These are phyloP conservation scores for Rhizopus delemar DNA, from an alignment of 371 early-diverging fungal genomes.

Conservation along the genomic window DNA sequence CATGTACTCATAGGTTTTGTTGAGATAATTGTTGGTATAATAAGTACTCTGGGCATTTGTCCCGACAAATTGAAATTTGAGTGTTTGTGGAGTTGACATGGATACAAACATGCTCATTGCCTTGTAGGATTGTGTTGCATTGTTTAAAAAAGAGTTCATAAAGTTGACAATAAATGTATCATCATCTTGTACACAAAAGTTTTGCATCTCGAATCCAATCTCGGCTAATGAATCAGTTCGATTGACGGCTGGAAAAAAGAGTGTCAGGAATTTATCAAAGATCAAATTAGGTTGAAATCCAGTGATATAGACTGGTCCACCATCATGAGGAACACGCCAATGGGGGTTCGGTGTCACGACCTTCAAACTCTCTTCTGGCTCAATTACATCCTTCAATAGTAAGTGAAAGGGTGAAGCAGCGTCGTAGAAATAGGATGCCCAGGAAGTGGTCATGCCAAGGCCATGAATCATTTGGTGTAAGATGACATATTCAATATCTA, in stretches of 20 bases:
- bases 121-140: constrained; percentile 19
- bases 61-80: constrained; percentile 8
- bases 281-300: constrained; percentile 40
- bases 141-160: constrained; percentile 24
- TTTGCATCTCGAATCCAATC: constrained; percentile 30
- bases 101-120: constrained; percentile 24
- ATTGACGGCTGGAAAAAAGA: constrained; percentile 15
- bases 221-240: constrained; percentile 15
- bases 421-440: constrained; percentile 40
- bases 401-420: constrained; percentile 30
- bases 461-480: constrained; percentile 42
- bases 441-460: constrained; percentile 36
- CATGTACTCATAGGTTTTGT: constrained; percentile 14
- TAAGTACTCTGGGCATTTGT: neutral
- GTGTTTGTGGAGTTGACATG: constrained; percentile 14
- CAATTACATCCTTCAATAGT: constrained; percentile 23
- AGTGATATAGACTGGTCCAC: constrained; percentile 29
- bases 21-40: constrained; percentile 13
- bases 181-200: constrained; percentile 17
- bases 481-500: constrained; percentile 37
- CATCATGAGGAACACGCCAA: constrained; percentile 19
- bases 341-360: constrained; percentile 36
- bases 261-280: constrained; percentile 38
- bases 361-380: constrained; percentile 19
- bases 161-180: constrained; percentile 29